Conservation (phyloP, 2,329 filamentous ascomycete genomes). For the Nectriaceae sp. region DNA sequence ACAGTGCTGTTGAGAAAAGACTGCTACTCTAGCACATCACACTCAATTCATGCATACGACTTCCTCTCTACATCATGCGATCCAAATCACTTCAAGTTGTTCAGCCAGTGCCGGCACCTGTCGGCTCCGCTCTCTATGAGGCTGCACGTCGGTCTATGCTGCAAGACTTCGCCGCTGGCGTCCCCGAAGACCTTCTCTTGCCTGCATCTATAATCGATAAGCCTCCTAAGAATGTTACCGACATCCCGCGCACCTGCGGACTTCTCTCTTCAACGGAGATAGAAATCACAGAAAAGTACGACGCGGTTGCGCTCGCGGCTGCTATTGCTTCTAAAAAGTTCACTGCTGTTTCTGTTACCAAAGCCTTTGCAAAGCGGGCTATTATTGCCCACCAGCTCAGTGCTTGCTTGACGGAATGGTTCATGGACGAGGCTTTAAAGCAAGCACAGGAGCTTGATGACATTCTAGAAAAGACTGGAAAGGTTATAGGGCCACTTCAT, state of each 20-base stretch:
- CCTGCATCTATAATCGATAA: not conserved
- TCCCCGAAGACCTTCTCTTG: not conserved
- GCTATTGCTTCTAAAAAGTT: slow-evolving; percentile 38
- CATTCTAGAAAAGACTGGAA: slow-evolving; percentile 37
- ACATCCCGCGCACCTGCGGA: slow-evolving; percentile 32
- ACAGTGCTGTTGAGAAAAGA: too few relatives aligned
- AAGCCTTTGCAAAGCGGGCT: slow-evolving; percentile 54
- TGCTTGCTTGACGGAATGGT: slow-evolving; percentile 52
- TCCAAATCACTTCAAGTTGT: too few relatives aligned
- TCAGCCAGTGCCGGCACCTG: too few relatives aligned
- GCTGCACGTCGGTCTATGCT: not conserved
- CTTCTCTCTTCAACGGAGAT: slow-evolving; percentile 47
- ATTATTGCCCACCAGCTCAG: slow-evolving; percentile 59
- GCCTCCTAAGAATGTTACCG: slow-evolving; percentile 1
- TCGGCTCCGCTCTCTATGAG: too few relatives aligned
- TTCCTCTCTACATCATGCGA: too few relatives aligned
- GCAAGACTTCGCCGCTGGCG: slow-evolving; percentile 1
- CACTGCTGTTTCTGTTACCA: slow-evolving; percentile 41
- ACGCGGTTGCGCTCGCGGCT: slow-evolving; percentile 42
- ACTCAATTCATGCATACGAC: too few relatives aligned
- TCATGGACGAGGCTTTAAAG: slow-evolving; percentile 50
- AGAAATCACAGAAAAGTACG: slow-evolving; percentile 49
- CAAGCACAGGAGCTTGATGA: slow-evolving; percentile 43
- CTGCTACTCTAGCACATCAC: too few relatives aligned
- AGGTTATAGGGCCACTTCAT: slow-evolving; percentile 21